These are phyloP conservation scores for Piper betle DNA, from an alignment of 164 flowering plant species.

Conservation along the genomic window DNA sequence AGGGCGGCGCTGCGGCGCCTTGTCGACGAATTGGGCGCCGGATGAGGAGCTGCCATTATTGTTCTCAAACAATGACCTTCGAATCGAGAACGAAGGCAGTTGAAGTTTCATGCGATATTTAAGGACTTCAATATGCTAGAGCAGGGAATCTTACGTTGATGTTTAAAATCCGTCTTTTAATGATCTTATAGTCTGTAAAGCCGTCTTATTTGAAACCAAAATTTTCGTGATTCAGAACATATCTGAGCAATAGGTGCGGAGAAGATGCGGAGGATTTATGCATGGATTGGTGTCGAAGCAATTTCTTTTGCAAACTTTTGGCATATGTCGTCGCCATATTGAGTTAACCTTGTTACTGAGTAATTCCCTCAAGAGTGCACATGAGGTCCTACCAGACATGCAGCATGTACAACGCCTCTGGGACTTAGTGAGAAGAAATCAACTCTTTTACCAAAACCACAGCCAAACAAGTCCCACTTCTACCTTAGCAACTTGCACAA, in stretches of 20 bases:
- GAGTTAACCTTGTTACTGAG: not conserved
- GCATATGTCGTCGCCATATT: not conserved
- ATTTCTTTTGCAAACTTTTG: not conserved
- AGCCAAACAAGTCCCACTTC: no score
- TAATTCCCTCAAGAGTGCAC: not conserved
- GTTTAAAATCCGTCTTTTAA: not conserved
- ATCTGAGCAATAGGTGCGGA: not conserved
- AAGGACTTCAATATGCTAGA: not conserved
- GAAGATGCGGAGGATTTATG: not conserved
- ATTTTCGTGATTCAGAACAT: not conserved
- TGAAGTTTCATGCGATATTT: not conserved
- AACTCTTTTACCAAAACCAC: no score
- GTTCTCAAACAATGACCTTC: not conserved
- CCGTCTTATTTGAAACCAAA: not conserved
- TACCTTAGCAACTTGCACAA: no score
- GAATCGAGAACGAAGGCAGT: not conserved
- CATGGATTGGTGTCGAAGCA: not conserved
- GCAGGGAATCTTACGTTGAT: not conserved
- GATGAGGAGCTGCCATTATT: not conserved
- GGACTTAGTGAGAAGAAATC: no score
- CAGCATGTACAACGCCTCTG: no score
- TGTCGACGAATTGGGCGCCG: not conserved
- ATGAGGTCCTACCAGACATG: no score
- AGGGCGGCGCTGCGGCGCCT: slow-evolving; percentile 5
- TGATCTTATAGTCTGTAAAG: not conserved